Conservation (phyloP, 2,329 filamentous ascomycete genomes). For the Hymenotorrendiella dingleyae region DNA sequence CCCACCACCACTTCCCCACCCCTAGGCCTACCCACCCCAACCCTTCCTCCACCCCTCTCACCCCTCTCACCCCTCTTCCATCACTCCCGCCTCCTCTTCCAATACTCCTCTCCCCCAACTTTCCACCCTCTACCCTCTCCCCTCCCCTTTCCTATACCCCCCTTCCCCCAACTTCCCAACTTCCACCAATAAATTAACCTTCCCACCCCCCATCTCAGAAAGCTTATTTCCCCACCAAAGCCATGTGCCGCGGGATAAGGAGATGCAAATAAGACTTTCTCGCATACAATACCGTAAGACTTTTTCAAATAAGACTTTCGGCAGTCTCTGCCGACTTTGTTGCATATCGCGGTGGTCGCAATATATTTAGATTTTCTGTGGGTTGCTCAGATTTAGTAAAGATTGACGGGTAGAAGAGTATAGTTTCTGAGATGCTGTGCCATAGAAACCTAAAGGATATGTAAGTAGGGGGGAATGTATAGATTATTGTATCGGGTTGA, state of each 20-base stretch:
- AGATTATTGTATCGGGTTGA: too few relatives aligned
- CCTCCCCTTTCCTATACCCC: background rate
- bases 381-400: background rate
- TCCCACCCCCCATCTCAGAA: background rate
- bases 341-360: background rate
- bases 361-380: background rate
- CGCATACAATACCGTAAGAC: background rate
- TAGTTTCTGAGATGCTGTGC: too few relatives aligned
- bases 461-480: too few relatives aligned
- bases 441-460: too few relatives aligned
- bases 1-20: too few relatives aligned
- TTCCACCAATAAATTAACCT: background rate
- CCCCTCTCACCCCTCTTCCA: background rate
- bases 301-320: background rate
- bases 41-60: background rate
- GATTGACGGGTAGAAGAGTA: too few relatives aligned
- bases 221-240: background rate
- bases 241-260: too few relatives aligned
- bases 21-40: background rate
- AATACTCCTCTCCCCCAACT: background rate
- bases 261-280: too few relatives aligned
- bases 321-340: background rate
- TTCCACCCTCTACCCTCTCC: background rate
- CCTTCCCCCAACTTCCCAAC: background rate
- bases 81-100: background rate